Conservation (phyloP, 306 rosid species). For the Gastrolobium villosum region DNA sequence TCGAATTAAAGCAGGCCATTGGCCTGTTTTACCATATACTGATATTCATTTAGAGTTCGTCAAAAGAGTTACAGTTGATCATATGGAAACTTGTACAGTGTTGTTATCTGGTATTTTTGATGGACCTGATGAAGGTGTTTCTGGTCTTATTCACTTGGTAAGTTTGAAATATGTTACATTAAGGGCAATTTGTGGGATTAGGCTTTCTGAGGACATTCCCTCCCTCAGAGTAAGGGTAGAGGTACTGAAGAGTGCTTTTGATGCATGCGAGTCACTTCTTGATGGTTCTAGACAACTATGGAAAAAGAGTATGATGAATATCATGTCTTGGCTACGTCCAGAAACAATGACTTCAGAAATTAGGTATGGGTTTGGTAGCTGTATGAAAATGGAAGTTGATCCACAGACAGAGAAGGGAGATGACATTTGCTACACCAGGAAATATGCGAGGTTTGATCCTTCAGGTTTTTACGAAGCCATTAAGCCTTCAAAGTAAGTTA, state of each 20-base stretch:
- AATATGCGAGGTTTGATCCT: conserved; percentile 69
- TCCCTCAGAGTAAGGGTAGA: conserved; percentile 85
- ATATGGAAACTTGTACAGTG: conserved; percentile 58
- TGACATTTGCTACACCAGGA: conserved; percentile 44
- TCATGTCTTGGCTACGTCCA: conserved; percentile 91
- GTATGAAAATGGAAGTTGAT: conserved; percentile 64
- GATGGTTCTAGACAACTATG: conserved; percentile 78
- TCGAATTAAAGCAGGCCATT: conserved; percentile 85
- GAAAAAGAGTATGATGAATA: conserved; percentile 92
- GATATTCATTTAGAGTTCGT: conserved; percentile 78
- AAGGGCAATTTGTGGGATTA: conserved; percentile 69
- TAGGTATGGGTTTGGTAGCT: conserved; percentile 66
- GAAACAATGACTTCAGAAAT: conserved; percentile 81
- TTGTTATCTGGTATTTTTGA: conserved; percentile 82
- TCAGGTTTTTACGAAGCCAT: conserved; percentile 91
- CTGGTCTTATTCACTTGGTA: conserved; percentile 84
- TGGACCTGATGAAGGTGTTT: conserved; percentile 86
- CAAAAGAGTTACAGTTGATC: conserved; percentile 49
- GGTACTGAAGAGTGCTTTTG: conserved; percentile 67
- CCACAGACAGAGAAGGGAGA: conserved; percentile 52
- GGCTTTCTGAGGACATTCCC: conserved; percentile 53
- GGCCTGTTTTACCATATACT: conserved; percentile 80
- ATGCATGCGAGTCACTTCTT: conserved; percentile 83
- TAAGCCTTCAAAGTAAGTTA: conserved; percentile 90
- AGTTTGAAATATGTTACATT: conserved; percentile 80